phyloP scores from a whole-genome alignment of 2,329 filamentous ascomycete species.

The Elsinoe arachidis region DNA sequence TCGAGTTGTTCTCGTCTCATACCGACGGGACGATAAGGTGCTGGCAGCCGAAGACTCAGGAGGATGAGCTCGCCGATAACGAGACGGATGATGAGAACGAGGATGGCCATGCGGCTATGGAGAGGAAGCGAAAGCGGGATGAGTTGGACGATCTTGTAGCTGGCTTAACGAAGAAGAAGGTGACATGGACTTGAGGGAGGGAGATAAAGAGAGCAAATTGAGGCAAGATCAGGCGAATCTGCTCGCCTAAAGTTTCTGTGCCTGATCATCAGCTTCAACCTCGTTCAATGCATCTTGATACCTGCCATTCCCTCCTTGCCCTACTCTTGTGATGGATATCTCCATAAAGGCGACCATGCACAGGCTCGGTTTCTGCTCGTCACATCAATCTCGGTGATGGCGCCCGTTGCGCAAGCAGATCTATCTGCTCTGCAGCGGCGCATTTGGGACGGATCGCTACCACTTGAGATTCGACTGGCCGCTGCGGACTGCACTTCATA shows the following conservation, averaged over 20 bases:
- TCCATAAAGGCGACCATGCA: neutral
- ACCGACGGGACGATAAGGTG: constrained; percentile 73
- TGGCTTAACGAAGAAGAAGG: constrained; percentile 62
- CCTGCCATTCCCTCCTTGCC: neutral
- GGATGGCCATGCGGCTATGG: constrained; percentile 33
- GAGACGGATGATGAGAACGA: constrained; percentile 29
- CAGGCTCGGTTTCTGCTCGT: too few relatives aligned
- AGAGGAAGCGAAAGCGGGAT: constrained; percentile 61
- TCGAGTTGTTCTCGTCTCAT: constrained; percentile 74
- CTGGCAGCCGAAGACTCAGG: constrained; percentile 59
- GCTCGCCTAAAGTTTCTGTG: neutral
- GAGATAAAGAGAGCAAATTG: neutral
- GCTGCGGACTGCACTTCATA: constrained; percentile 53
- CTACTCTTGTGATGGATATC: neutral
- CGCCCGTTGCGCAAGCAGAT: neutral
- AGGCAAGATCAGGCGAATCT: constrained; percentile 7
- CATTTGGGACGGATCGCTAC: constrained; percentile 52
- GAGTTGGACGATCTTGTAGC: constrained; percentile 72
- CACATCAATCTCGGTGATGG: constrained; percentile 13
- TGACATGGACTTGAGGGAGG: constrained; percentile 41
- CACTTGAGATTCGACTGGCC: constrained; percentile 51
- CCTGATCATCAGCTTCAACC: neutral
- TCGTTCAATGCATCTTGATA: neutral
- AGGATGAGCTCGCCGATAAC: constrained; percentile 31
- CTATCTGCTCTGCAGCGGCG: constrained; percentile 36